Conservation (phyloP, 345 rosid species). For the Microcos paniculata region DNA sequence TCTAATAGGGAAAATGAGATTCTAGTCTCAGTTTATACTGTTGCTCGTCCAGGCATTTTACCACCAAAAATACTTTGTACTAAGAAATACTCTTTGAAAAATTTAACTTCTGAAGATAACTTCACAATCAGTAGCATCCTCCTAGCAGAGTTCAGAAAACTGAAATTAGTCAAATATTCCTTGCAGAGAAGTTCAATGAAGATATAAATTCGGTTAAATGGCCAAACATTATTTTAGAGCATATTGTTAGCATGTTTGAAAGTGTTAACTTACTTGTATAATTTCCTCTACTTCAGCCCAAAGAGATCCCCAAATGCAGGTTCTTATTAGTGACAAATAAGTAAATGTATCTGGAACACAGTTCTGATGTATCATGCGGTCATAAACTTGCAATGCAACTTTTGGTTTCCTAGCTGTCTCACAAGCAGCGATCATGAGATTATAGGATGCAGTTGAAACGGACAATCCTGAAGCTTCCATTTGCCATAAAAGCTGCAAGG, state of each 20-base stretch:
- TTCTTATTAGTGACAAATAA: conserved; percentile 59
- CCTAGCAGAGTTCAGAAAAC: background rate
- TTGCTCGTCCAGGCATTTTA: background rate
- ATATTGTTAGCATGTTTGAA: background rate
- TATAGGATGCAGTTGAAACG: conserved; percentile 55
- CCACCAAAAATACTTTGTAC: background rate
- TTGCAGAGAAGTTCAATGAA: background rate
- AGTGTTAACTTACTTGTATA: conserved; percentile 42
- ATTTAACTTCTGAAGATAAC: background rate
- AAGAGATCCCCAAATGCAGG: conserved; percentile 80
- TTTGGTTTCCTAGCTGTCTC: conserved; percentile 67
- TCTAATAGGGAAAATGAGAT: background rate
- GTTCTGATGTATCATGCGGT: conserved; percentile 58
- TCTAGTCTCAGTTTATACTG: background rate
- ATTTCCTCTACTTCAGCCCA: conserved; percentile 70
- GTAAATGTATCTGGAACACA: conserved; percentile 65
- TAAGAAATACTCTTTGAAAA: background rate
- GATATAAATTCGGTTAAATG: background rate
- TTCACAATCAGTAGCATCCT: background rate
- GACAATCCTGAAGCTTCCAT: conserved; percentile 56
- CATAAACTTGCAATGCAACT: conserved; percentile 68
- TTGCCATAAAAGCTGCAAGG: conserved; percentile 74
- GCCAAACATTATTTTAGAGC: background rate
- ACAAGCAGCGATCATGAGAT: conserved; percentile 67
- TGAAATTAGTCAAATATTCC: background rate